Evolutionary conservation across 495 filamentous ascomycete species (phyloP).

Genomic region (Podospora pseudocomata): DNA sequence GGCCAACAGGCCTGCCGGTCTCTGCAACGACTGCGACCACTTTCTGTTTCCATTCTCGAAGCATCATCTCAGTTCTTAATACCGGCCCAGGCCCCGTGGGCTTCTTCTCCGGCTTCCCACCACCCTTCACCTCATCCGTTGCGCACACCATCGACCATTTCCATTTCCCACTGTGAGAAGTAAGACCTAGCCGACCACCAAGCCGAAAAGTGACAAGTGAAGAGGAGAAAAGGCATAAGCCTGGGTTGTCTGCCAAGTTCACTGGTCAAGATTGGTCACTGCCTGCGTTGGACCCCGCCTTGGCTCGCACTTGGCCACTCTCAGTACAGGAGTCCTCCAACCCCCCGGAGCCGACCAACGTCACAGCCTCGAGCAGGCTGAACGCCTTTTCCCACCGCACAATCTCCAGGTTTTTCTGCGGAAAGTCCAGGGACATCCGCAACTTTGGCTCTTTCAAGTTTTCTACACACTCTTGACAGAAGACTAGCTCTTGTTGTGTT

Average conservation of each 20-base stretch:
- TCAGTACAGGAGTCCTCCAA: slow-evolving; percentile 11
- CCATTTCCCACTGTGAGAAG: background rate
- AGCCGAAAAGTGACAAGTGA: background rate
- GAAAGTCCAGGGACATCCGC: background rate
- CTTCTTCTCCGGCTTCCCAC: background rate
- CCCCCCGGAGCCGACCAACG: slow-evolving; percentile 17
- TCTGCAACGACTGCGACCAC: slow-evolving; percentile 1
- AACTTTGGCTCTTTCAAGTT: background rate
- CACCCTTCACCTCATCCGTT: background rate
- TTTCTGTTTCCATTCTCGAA: slow-evolving; percentile 1
- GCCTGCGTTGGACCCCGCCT: slow-evolving; percentile 15
- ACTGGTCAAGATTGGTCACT: slow-evolving; percentile 14
- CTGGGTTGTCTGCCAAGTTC: slow-evolving; percentile 20
- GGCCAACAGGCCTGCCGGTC: slow-evolving; percentile 6
- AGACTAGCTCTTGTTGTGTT: background rate
- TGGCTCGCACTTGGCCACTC: slow-evolving; percentile 6
- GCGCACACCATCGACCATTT: too few species aligned
- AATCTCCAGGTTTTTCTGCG: background rate
- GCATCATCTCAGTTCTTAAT: slow-evolving; percentile 8
- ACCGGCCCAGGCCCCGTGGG: slow-evolving; percentile 8
- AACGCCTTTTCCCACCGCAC: slow-evolving; percentile 3
- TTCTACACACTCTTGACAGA: slow-evolving; percentile 3
- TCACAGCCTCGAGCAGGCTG: slow-evolving; percentile 21
- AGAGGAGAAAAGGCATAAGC: slow-evolving; percentile 1
- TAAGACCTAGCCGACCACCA: background rate